Evolutionary conservation across 2,329 filamentous ascomycete species (phyloP), one percentile per base, ranked within the genome.

Genomic region (Gyromitra esculenta): DNA sequence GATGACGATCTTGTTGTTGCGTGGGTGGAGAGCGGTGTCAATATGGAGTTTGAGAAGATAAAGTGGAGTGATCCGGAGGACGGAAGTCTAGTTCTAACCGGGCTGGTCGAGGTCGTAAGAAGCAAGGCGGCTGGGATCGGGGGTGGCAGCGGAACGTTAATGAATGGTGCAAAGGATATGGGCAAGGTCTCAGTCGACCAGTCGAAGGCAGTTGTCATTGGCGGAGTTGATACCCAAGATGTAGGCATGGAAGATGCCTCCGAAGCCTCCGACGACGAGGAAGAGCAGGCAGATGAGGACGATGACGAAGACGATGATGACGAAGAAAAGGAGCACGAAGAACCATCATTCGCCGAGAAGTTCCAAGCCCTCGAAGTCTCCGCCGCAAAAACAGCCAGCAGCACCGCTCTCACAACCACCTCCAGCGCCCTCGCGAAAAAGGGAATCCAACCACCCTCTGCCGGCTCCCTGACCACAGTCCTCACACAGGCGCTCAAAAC

Each of bases 401-500:
- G 89, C 75, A 91, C 97, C 81, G 92, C 97, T 80, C 92, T 97
- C 5, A 85, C 90, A 56, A 87, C 89, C 60, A 85, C 90, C 81
- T 86, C 89, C 81, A 84, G 87, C 83, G 81, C 82, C 83, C 50
- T 83, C 56, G 80, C 83, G n/a, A 77, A 72, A 31, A 64, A 59
- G 15, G 18, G 35, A 15, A 65, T 62, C 21, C 39, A 39, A 25
- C 50, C 69, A 8, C 75, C 78, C 13, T 54, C 73, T 7, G 66
- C 77, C 8, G 90, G 93, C 75, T 97, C 95, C 5, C 89, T 99
- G 65, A 91, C 92, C 62, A 97, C 93, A 4, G 93, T 97, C n/a
- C 90, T 99, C 76, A 91, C 94, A 13, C 95, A 98, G 84, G 93
- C 96, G 5, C 90, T 99, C 73, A 92, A 91, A 81, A 97, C 94